Conservation (phyloP, 2,329 filamentous ascomycete species). For the Paraconiothyrium brasiliense region DNA sequence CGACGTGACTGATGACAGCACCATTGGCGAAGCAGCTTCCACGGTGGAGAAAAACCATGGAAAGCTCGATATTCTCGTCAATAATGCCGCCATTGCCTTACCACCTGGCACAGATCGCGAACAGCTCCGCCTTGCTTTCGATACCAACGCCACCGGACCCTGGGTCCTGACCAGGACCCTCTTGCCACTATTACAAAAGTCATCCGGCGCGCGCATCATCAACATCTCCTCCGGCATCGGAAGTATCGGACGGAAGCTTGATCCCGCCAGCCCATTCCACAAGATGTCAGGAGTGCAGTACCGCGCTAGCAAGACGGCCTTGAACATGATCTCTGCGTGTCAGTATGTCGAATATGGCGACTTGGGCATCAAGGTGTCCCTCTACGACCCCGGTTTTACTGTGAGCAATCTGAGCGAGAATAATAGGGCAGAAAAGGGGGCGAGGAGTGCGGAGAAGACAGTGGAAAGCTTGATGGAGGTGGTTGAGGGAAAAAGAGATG, state of each 20-base stretch:
- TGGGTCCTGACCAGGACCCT: conserved; percentile 36
- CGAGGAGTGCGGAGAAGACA: conserved; percentile 44
- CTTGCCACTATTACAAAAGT: conserved; percentile 29
- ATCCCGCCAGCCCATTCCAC: conserved; percentile 37
- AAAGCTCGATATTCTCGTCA: conserved; percentile 50
- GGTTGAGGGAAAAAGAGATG: conserved; percentile 50
- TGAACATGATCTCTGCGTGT: conserved; percentile 51
- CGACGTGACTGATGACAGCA: conserved; percentile 55
- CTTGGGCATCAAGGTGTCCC: conserved; percentile 48
- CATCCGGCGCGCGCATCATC: conserved; percentile 39
- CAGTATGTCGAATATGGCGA: conserved; percentile 42
- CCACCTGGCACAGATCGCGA: conserved; percentile 34
- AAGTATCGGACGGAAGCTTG: conserved; percentile 42
- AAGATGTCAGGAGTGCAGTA: conserved; percentile 42
- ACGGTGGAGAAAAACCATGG: conserved; percentile 40
- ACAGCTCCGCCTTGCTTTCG: conserved; percentile 35
- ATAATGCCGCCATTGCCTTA: conserved; percentile 49
- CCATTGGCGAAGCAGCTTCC: conserved; percentile 50
- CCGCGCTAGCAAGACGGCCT: conserved; percentile 49
- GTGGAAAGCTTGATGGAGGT: conserved; percentile 49
- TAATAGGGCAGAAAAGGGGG: conserved; percentile 49
- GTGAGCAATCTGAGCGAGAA: conserved; percentile 43
- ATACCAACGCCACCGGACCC: conserved; percentile 42
- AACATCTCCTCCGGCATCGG: conserved; percentile 49
- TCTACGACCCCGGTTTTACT: conserved; percentile 52